These are phyloP conservation scores for Diutina sp. DNA, from an alignment of 1,139 yeast genomes.

Conservation along the genomic window DNA sequence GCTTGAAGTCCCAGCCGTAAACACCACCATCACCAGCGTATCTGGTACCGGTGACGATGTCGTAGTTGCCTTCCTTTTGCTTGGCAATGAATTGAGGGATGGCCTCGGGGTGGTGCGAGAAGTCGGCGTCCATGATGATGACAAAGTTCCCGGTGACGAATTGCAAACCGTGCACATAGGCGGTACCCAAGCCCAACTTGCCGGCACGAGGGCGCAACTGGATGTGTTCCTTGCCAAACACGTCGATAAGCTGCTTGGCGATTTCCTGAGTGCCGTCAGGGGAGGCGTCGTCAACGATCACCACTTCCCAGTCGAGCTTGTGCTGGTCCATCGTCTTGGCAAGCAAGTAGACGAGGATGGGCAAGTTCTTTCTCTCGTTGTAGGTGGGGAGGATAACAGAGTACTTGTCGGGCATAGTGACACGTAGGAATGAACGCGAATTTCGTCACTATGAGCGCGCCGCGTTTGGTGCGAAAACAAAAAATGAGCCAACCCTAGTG, in stretches of 20 bases:
- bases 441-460: neutral
- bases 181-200: slow-evolving; percentile 72
- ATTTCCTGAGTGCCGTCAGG: slow-evolving; percentile 77
- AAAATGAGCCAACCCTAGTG: neutral
- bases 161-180: slow-evolving; percentile 69
- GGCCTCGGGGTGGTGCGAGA: slow-evolving; percentile 73
- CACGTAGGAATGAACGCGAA: neutral
- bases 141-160: slow-evolving; percentile 66
- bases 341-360: slow-evolving; percentile 59
- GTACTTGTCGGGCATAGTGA: slow-evolving; percentile 36
- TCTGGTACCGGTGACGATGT: slow-evolving; percentile 79
- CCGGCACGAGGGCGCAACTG: slow-evolving; percentile 67
- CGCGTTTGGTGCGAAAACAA: neutral
- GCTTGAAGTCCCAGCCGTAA: slow-evolving; percentile 75
- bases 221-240: slow-evolving; percentile 54
- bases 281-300: slow-evolving; percentile 70
- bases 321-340: slow-evolving; percentile 57
- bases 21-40: slow-evolving; percentile 79
- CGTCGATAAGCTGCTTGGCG: slow-evolving; percentile 49
- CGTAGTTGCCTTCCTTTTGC: slow-evolving; percentile 53
- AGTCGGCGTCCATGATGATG: slow-evolving; percentile 79
- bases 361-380: slow-evolving; percentile 60
- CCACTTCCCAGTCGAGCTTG: slow-evolving; percentile 61
- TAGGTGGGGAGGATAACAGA: slow-evolving; percentile 72
- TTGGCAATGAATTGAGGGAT: slow-evolving; percentile 64